Conservation (phyloP, 83 land plant species). For the Picea abies region DNA sequence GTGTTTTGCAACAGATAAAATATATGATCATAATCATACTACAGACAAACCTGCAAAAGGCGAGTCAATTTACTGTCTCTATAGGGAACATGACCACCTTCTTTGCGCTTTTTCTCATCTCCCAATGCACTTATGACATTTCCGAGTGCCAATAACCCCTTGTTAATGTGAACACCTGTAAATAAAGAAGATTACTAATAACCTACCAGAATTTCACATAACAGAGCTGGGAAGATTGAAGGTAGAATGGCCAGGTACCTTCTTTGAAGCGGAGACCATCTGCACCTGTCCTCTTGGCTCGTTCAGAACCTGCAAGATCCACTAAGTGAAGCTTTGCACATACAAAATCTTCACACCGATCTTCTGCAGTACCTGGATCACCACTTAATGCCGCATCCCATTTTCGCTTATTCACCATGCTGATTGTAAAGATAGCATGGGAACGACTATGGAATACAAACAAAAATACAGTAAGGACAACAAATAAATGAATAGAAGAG, state of each 20-base stretch:
- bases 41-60: conserved; percentile 70
- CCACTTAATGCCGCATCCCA: conserved; percentile 25
- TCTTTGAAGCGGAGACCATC: conserved; percentile 97
- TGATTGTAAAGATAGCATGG: conserved; percentile 97
- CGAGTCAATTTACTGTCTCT: conserved; percentile 99
- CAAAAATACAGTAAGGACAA: not conserved
- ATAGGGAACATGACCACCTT: conserved; percentile 98
- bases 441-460: conserved; percentile 73
- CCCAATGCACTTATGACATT: conserved; percentile 99
- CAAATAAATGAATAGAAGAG: not conserved
- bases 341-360: conserved; percentile 64
- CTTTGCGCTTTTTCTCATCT: conserved; percentile 95
- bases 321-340: conserved; percentile 95
- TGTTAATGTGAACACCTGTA: conserved; percentile 96
- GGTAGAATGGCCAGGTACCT: conserved; percentile 40
- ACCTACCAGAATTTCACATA: not conserved
- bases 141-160: conserved; percentile 94
- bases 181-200: conserved; percentile 1
- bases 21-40: not conserved
- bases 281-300: conserved; percentile 98
- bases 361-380: conserved; percentile 35
- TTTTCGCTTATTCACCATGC: conserved; percentile 75
- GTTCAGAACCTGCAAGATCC: conserved; percentile 98
- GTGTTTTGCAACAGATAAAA: not conserved
- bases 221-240: not conserved